These are phyloP conservation scores for Venturiaceae sp. DNA, from an alignment of 2,329 filamentous ascomycete genomes.

Conservation along the genomic window DNA sequence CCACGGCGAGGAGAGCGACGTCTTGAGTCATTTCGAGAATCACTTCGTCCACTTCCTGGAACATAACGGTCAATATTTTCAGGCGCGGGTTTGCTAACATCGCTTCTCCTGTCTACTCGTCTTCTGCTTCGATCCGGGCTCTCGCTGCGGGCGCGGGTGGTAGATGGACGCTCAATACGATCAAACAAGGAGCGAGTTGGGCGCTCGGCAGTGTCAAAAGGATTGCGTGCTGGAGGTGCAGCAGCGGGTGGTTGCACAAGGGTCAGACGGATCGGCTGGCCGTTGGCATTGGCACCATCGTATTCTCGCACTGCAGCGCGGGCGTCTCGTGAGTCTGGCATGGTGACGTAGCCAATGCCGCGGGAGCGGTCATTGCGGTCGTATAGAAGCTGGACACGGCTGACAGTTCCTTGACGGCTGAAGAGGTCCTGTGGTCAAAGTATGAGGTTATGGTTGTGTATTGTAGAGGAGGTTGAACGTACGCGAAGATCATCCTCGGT, in stretches of 20 bases:
- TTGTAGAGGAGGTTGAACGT: conserved; percentile 14
- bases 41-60: conserved; percentile 39
- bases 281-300: conserved; percentile 83
- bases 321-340: conserved; percentile 62
- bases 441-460: conserved; percentile 1
- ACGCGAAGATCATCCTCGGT: conserved; percentile 77
- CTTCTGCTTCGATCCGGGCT: conserved; percentile 19
- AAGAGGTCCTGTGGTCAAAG: conserved; percentile 59
- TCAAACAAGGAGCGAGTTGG: conserved; percentile 56
- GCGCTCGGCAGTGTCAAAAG: conserved; percentile 40
- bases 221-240: conserved; percentile 26
- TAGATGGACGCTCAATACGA: conserved; percentile 40
- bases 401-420: conserved; percentile 61
- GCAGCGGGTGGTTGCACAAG: conserved; percentile 36
- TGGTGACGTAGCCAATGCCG: conserved; percentile 76
- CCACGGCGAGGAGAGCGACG: conserved; percentile 48
- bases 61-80: conserved; percentile 72
- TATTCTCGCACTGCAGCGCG: conserved; percentile 67
- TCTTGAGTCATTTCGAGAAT: conserved; percentile 24
- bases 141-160: conserved; percentile 35
- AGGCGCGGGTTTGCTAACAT: conserved; percentile 45
- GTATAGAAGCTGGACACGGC: conserved; percentile 63
- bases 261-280: conserved; percentile 64
- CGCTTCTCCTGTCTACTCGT: conserved; percentile 37
- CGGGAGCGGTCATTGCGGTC: conserved; percentile 84